Conservation (phyloP, 208 protist species). For the Crithidia brevicula region DNA sequence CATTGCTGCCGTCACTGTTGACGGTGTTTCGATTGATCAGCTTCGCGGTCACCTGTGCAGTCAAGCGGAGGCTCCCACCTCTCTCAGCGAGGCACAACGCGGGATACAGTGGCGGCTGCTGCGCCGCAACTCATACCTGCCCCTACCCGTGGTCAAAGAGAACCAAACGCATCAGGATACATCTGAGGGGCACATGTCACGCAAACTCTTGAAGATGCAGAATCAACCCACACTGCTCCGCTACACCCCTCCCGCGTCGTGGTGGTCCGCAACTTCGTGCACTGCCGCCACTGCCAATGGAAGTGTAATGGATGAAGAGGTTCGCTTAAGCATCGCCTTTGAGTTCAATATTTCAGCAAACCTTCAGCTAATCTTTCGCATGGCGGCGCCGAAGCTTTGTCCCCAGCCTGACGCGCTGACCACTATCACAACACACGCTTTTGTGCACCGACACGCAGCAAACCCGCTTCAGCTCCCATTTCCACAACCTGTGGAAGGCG, state of each 20-base stretch:
- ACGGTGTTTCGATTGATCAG: not conserved
- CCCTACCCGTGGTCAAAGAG: too few species aligned
- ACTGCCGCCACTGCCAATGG: not conserved
- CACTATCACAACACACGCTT: not conserved
- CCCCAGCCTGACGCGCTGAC: not conserved
- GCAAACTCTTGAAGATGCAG: not conserved
- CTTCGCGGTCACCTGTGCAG: not conserved
- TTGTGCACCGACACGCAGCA: conserved; percentile 2
- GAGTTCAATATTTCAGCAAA: not conserved
- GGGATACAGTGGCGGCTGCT: not conserved
- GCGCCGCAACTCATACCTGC: not conserved
- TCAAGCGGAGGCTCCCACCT: not conserved
- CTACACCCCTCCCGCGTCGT: conserved; percentile 1
- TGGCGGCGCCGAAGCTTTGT: not conserved
- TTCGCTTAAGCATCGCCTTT: not conserved
- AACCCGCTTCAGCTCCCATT: not conserved
- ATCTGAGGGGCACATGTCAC: too few species aligned
- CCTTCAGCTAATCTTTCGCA: not conserved
- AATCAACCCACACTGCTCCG: not conserved
- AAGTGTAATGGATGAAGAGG: not conserved
- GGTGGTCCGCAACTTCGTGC: not conserved
- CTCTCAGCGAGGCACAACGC: not conserved
- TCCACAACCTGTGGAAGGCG: not conserved
- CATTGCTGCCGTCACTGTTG: not conserved
- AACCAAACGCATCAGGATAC: too few species aligned